Evolutionary conservation across 2,329 filamentous ascomycete genomes (phyloP).

Genomic region (Trematosphaeria pertusa): DNA sequence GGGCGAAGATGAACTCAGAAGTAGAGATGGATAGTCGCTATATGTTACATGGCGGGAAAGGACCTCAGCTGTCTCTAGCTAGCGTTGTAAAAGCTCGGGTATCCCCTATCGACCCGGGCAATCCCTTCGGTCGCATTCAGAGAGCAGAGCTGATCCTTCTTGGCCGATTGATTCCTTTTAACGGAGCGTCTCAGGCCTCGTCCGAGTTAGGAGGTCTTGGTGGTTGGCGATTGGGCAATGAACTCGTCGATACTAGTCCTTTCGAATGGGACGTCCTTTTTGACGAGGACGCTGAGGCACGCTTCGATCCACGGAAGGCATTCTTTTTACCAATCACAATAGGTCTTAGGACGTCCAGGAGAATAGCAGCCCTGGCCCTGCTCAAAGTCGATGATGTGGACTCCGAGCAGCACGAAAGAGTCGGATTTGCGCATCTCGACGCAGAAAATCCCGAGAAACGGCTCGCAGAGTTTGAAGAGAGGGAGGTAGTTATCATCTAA

Average conservation of each 20-base stretch:
- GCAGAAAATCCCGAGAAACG: too few species aligned
- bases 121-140: not conserved
- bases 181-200: not conserved
- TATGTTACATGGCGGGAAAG: not conserved
- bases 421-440: too few species aligned
- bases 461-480: too few species aligned
- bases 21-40: not conserved
- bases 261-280: constrained; percentile 31
- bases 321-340: not conserved
- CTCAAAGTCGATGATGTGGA: too few species aligned
- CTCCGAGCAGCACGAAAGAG: too few species aligned
- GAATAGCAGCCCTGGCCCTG: too few species aligned
- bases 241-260: constrained; percentile 8
- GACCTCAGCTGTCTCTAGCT: not conserved
- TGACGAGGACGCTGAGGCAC: constrained; percentile 8
- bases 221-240: not conserved
- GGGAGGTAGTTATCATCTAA: too few species aligned
- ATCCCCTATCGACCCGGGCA: not conserved
- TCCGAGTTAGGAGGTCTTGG: not conserved
- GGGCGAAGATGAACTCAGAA: not conserved
- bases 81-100: not conserved
- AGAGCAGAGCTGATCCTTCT: not conserved
- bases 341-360: too few species aligned
- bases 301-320: not conserved
- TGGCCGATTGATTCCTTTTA: not conserved